Percentiles rank a stretch among this genome's conserved stretches.
Conservation (phyloP, 345 rosid species). For the Brassica juncea region DNA sequence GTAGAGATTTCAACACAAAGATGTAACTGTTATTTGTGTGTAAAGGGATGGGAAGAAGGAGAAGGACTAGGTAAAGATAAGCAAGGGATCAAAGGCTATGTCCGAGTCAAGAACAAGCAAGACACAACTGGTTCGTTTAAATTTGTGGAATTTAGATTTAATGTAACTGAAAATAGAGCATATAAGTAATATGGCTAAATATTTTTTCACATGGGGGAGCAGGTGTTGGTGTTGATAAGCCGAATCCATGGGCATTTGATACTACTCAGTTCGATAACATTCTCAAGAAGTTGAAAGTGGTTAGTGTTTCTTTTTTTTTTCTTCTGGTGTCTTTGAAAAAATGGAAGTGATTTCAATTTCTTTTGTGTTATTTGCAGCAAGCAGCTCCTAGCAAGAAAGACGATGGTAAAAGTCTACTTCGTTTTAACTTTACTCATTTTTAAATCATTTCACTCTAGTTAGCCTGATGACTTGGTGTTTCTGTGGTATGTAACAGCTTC, state of each 20-base stretch:
- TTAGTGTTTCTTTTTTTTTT: conserved; percentile 11
- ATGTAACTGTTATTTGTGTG: too few relatives aligned
- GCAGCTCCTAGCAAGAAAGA: conserved; percentile 45
- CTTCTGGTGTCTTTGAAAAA: neutral
- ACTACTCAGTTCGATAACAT: conserved; percentile 91
- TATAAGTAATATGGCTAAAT: conserved; percentile 1
- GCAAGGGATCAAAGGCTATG: conserved; percentile 92
- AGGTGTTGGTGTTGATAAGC: conserved; percentile 94
- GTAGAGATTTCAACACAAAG: neutral
- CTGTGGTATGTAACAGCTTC: conserved; percentile 35
- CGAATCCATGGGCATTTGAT: conserved; percentile 94
- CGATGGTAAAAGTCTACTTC: conserved; percentile 51
- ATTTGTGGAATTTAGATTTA: neutral
- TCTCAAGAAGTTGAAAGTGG: conserved; percentile 95
- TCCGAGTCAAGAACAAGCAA: conserved; percentile 86
- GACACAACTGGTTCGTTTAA: conserved; percentile 63
- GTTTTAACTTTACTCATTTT: neutral
- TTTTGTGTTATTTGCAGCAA: conserved; percentile 53
- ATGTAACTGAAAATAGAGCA: neutral
- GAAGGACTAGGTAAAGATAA: conserved; percentile 98
- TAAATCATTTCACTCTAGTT: neutral
- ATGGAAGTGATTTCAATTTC: neutral
- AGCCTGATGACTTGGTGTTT: conserved; percentile 4
- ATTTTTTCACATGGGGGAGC: conserved; percentile 1
- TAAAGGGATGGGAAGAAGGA: conserved; percentile 98